Base-by-base conservation (phyloP, 805 yeast genomes). In the Candida qinlingensis region DNA sequence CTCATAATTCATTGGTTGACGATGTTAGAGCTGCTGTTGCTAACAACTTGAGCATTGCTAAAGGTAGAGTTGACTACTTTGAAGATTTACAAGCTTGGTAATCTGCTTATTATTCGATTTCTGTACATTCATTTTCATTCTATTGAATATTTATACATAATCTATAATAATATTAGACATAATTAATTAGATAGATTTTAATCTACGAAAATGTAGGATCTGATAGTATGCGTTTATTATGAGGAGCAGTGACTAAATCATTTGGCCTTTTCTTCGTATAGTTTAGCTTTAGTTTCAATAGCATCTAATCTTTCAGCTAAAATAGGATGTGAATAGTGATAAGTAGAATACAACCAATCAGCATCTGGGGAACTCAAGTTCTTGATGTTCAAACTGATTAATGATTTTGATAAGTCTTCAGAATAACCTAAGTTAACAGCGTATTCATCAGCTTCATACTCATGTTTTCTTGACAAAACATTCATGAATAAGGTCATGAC, bases 281-380 rank as follows among this genome's bases (percentile, higher is more conserved):
- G 5, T 38, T 38, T 27, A 13, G 55, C 56, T 46, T 60, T 58
- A 42, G 38, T 48, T 47, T 81, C 84, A 52, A 94, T 74, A 7
- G 96, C 96, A 41, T 71, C 64, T 58, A 94, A 75, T 72, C 99
- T 83, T 72, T 94, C 98, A 13, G 92, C 81, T 59, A 92, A 69
- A 48, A 88, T 87, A 44, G 99, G 99, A 61, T 94, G 99, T 44
- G 92, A 84, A 68, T 87, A 84, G 63, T 84, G 89, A 68, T 88
- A 92, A 40, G 94, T 83, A 25, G 96, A 85, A 68, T 83, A 94
- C 55, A 90, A 75, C 79, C 91, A 80, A 64, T 94, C 97, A 29
- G 94, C 95, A 62, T 85, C 89, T 72, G 89, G 77, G n/a, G 90
- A 78, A 49, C 88, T 75, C 63, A 94, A 77, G 67, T 94, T 92